Percentiles rank a stretch among this genome's conserved stretches.
phyloP scores from a whole-genome alignment of 192 early-diverging fungal species.

The Phycomyces blakesleeanus region DNA sequence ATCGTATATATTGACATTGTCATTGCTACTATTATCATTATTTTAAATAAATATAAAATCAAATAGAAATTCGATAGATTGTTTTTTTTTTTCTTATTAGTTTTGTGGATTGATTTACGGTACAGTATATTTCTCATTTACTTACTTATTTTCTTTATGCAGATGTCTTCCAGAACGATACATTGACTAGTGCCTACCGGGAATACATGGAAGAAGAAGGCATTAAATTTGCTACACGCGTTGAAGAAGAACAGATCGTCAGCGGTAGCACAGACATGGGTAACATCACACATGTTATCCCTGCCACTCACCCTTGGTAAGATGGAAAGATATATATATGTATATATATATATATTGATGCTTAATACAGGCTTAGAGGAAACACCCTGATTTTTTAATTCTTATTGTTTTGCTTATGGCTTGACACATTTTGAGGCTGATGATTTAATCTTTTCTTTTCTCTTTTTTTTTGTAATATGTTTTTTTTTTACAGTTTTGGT shows the following conservation, averaged over 20 bases:
- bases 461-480: not conserved
- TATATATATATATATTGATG: too few species aligned
- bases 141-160: slow-evolving; percentile 3
- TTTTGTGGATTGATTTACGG: too few species aligned
- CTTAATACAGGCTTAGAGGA: too few species aligned
- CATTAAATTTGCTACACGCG: slow-evolving; percentile 25
- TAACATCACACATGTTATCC: slow-evolving; percentile 61
- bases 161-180: slow-evolving; percentile 63
- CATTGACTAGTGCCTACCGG: slow-evolving; percentile 46
- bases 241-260: slow-evolving; percentile 29
- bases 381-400: not conserved
- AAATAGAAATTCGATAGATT: too few species aligned
- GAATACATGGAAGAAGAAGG: slow-evolving; percentile 46
- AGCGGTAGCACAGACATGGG: slow-evolving; percentile 70
- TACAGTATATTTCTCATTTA: too few species aligned
- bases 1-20: too few species aligned
- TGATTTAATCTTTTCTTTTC: not conserved
- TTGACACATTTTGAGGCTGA: not conserved
- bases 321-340: slow-evolving; percentile 1
- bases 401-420: too few species aligned
- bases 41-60: too few species aligned
- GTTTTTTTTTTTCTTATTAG: too few species aligned
- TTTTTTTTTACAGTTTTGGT: slow-evolving; percentile 10
- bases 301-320: slow-evolving; percentile 53
- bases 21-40: too few species aligned